These are phyloP conservation scores for Ophiocytium majus DNA, from an alignment of 352 stramenopile genomes.

Conservation along the genomic window DNA sequence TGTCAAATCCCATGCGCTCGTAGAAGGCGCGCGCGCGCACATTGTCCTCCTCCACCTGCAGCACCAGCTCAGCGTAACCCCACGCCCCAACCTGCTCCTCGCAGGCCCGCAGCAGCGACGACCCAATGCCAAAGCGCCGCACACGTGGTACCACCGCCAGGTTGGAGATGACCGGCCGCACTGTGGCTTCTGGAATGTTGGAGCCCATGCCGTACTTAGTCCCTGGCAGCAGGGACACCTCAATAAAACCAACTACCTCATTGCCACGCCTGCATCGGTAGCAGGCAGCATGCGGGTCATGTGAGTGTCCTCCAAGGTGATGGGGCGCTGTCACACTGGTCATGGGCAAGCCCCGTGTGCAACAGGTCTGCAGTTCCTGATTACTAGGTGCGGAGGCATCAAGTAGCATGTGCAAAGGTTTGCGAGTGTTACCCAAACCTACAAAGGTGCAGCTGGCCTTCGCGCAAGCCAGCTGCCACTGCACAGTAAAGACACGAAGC, in stretches of 20 bases:
- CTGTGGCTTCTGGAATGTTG: slow-evolving; percentile 30
- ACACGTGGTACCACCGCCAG: slow-evolving; percentile 29
- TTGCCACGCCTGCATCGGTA: slow-evolving; percentile 27
- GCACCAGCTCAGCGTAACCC: slow-evolving; percentile 46
- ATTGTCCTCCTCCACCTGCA: slow-evolving; percentile 55
- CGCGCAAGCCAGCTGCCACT: too few relatives aligned
- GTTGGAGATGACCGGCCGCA: slow-evolving; percentile 44
- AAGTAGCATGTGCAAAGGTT: too few relatives aligned
- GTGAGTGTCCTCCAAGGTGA: too few relatives aligned
- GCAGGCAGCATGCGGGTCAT: background rate
- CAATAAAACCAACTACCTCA: slow-evolving; percentile 50
- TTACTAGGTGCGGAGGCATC: too few relatives aligned
- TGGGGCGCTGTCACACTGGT: too few relatives aligned
- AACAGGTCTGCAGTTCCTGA: too few relatives aligned
- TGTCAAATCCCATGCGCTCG: slow-evolving; percentile 35
- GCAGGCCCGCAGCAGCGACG: slow-evolving; percentile 46
- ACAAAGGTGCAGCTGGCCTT: too few relatives aligned
- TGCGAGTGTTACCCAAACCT: too few relatives aligned
- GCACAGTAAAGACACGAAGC: too few relatives aligned
- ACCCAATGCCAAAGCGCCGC: slow-evolving; percentile 41
- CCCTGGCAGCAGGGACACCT: slow-evolving; percentile 29
- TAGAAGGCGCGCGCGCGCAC: slow-evolving; percentile 38
- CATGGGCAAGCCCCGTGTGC: too few relatives aligned
- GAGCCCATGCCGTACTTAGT: slow-evolving; percentile 54
- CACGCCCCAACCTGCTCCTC: slow-evolving; percentile 45